phyloP scores from a whole-genome alignment of 345 rosid species.

The Gossypium bickii region DNA sequence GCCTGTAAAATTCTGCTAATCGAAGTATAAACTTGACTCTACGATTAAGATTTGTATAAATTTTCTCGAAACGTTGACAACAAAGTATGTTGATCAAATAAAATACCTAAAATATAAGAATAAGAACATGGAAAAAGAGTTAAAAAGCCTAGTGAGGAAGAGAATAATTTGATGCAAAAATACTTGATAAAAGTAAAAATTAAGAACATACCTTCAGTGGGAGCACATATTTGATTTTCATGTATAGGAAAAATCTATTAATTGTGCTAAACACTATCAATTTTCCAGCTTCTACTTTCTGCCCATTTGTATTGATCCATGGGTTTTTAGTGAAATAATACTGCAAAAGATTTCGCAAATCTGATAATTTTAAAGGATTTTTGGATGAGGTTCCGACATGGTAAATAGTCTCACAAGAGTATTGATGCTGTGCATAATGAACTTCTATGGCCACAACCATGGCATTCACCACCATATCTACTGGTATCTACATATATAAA shows the following conservation, averaged over 20 bases:
- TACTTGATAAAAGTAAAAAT: neutral
- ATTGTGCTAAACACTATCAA: neutral
- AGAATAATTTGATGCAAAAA: neutral
- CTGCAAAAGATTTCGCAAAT: constrained; percentile 24
- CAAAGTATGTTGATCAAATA: neutral
- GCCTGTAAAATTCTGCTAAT: neutral
- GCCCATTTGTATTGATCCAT: neutral
- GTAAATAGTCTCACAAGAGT: neutral
- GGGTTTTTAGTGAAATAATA: constrained; percentile 36
- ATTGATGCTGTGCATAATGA: constrained; percentile 11
- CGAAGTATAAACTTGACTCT: neutral
- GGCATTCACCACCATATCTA: constrained; percentile 44
- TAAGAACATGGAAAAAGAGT: neutral
- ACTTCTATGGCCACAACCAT: constrained; percentile 36
- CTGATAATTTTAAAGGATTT: constrained; percentile 26
- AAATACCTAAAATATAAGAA: neutral
- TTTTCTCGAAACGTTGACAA: neutral
- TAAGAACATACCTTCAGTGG: constrained; percentile 9
- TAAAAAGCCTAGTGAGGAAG: neutral
- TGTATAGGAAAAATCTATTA: neutral
- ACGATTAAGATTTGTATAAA: neutral
- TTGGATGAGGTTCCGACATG: constrained; percentile 23
- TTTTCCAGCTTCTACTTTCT: neutral
- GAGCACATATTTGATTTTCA: neutral
- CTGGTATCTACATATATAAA: constrained; percentile 30